phyloP scores from a whole-genome alignment of 805 yeast genomes.

The Vanderwaltozyma verrucispora region DNA sequence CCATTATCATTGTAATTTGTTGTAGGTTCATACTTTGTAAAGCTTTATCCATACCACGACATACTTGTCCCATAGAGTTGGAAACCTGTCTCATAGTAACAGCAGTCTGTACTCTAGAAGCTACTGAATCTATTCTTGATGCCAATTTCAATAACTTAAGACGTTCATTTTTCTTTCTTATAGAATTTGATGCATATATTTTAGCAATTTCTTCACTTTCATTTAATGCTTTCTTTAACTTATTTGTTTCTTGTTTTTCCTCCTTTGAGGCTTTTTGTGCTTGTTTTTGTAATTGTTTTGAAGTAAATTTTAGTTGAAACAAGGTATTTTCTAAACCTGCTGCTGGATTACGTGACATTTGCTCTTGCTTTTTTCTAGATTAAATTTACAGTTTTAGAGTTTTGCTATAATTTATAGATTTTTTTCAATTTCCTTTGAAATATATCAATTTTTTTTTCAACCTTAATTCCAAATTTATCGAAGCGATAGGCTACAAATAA shows the following conservation, averaged over 20 bases:
- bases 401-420: no score
- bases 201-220: constrained; percentile 73
- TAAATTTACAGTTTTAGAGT: no score
- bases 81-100: constrained; percentile 96
- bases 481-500: no score
- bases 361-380: no score
- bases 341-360: constrained; percentile 25
- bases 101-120: constrained; percentile 93
- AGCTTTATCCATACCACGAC: constrained; percentile 93
- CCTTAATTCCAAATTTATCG: no score
- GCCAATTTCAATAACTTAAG: constrained; percentile 72
- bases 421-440: no score
- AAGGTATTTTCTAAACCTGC: constrained; percentile 28
- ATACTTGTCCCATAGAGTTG: constrained; percentile 86
- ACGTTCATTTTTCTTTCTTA: constrained; percentile 81
- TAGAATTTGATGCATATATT: constrained; percentile 91
- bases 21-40: constrained; percentile 93
- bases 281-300: constrained; percentile 85
- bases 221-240: constrained; percentile 55
- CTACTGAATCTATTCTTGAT: constrained; percentile 90
- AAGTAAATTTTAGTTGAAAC: constrained; percentile 56
- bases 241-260: constrained; percentile 75
- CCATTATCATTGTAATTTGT: constrained; percentile 89
- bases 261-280: constrained; percentile 87
- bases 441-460: no score